Evolutionary conservation across 2,329 filamentous ascomycete species (phyloP).

Genomic region (Alternaria angustiovoidea): DNA sequence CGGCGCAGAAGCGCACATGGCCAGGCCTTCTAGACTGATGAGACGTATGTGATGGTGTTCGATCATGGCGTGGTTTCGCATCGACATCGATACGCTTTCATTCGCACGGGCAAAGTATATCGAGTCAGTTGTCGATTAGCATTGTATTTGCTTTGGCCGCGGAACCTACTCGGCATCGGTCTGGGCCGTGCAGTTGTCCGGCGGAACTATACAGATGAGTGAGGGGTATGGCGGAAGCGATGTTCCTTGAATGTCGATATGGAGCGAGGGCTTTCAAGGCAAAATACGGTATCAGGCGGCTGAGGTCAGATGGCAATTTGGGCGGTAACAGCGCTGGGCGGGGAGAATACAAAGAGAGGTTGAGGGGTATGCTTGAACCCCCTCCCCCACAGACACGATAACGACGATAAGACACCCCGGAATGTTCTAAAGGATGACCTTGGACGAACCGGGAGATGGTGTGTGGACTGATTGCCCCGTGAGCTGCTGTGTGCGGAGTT

Average conservation of each 20-base stretch:
- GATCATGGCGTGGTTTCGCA: neutral
- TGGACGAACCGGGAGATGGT: constrained; percentile 31
- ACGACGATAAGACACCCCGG: constrained; percentile 30
- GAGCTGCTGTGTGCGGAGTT: constrained; percentile 27
- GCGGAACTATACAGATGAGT: constrained; percentile 22
- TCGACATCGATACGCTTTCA: neutral
- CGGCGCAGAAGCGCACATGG: constrained; percentile 32
- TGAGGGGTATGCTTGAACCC: constrained; percentile 20
- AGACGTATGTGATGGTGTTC: neutral
- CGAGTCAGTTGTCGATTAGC: constrained; percentile 15
- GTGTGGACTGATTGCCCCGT: constrained; percentile 37
- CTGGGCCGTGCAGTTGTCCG: constrained; percentile 12
- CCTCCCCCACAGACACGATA: constrained; percentile 35
- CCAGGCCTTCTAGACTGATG: constrained; percentile 5
- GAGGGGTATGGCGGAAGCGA: constrained; percentile 26
- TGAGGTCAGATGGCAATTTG: constrained; percentile 14
- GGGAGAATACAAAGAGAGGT: constrained; percentile 1
- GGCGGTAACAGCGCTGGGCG: constrained; percentile 7
- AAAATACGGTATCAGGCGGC: constrained; percentile 29
- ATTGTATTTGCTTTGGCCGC: neutral
- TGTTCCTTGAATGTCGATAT: constrained; percentile 11
- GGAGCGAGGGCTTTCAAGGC: constrained; percentile 4
- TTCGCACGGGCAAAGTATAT: constrained; percentile 1
- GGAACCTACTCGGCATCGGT: constrained; percentile 16
- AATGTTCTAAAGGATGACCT: constrained; percentile 27